Base-by-base conservation (phyloP, 2,329 filamentous ascomycete genomes). In the Purpureocillium lavendulum region DNA sequence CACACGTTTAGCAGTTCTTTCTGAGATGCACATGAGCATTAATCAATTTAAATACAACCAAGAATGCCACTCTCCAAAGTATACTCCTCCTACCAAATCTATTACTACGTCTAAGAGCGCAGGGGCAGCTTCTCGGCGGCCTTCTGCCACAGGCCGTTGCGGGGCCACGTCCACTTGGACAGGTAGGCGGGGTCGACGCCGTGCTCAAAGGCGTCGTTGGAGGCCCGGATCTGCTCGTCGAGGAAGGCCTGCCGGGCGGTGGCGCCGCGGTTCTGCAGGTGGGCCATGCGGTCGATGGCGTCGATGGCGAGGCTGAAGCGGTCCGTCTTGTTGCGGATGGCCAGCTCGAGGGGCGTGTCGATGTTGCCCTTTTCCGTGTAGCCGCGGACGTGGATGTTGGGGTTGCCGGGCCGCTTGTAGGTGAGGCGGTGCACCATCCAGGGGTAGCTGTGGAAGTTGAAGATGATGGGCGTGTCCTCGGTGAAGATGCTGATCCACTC, bases 331-430 rank as follows among this genome's bases (percentile, higher is more conserved):
- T 89, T 89, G 43, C 83, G 72, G 55, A 88, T 85, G 21, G 84
- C 84, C 46, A 89, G 66, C 62, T 87, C 84, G 15, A 88, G 75
- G 1, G 84, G 84, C 0, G 84, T 88, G 56, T 89, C 82, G 49
- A 88, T 88, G 58, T 88, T 89, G 35, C 84, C 84, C 71, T 89
- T 88, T 67, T 89, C 84, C 54, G 75, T 80, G 67, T 88, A 89
- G 1, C 84, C 84, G 26, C 80, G 71, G n/a, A 89, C 84, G 51
- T 85, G 78, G 45, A 88, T 60, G 59, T 84, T 79, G 34, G 69
- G 57, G 57, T 73, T 76, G 5, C 82, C 83, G 2, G 78, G 80
- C 1, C 84, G 77, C 64, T 83, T 82, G 65, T 87, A 88, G 1
- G 82, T 84, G 49, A 89, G 62, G 37, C 84, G 73, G 64, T 88